Evolutionary conservation across 768 basidiomycete species (phyloP).

Genomic region (Amanita pseudoporphyria): DNA sequence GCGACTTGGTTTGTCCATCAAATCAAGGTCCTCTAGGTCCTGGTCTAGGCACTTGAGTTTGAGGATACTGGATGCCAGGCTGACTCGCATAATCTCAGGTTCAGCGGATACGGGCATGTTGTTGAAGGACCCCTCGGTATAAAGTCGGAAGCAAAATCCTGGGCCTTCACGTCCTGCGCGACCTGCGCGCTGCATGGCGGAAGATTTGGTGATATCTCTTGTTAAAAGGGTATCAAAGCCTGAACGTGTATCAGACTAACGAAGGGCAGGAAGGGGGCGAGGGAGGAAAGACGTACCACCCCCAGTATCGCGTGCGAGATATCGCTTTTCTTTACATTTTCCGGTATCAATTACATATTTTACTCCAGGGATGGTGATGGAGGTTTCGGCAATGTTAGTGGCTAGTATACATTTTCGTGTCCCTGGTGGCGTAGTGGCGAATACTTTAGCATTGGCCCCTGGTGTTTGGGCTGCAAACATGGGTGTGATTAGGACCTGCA

Average conservation of each 20-base stretch:
- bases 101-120: conserved; percentile 56
- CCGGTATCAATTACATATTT: conserved; percentile 95
- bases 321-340: conserved; percentile 91
- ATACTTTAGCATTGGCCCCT: conserved; percentile 70
- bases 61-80: conserved; percentile 73
- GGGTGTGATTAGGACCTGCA: conserved; percentile 57
- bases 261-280: neutral
- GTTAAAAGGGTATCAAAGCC: conserved; percentile 85
- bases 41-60: conserved; percentile 81
- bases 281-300: conserved; percentile 36
- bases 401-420: conserved; percentile 89
- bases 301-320: conserved; percentile 57
- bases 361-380: conserved; percentile 94
- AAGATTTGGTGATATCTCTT: conserved; percentile 79
- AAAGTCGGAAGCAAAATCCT: conserved; percentile 87
- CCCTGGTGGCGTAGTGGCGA: conserved; percentile 51
- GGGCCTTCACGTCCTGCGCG: conserved; percentile 90
- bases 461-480: conserved; percentile 86
- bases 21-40: conserved; percentile 71
- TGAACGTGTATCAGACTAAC: conserved; percentile 18
- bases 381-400: conserved; percentile 98
- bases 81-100: conserved; percentile 88
- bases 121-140: conserved; percentile 75
- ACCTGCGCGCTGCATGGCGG: conserved; percentile 89
- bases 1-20: conserved; percentile 80